phyloP scores from a whole-genome alignment of 495 filamentous ascomycete genomes.

The Tuber umbilicatum region DNA sequence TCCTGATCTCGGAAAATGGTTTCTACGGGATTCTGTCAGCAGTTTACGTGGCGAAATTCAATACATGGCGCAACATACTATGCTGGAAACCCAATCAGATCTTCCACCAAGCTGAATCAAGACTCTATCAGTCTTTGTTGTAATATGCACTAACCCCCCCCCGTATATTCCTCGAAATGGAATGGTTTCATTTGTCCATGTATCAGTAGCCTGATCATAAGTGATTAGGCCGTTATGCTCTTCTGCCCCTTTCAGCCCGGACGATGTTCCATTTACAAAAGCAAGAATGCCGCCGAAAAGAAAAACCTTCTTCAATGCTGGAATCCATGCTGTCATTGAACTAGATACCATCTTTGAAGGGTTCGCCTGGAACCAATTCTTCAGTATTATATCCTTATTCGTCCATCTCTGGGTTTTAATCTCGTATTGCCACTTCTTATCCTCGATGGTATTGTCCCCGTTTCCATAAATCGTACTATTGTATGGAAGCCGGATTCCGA shows the following conservation, averaged over 20 bases:
- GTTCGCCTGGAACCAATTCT: not conserved
- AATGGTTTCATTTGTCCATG: constrained; percentile 13
- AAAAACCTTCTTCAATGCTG: constrained; percentile 8
- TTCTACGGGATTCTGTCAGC: not conserved
- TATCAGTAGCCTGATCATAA: constrained; percentile 9
- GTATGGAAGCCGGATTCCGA: not conserved
- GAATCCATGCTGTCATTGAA: constrained; percentile 9
- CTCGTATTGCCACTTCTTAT: not conserved
- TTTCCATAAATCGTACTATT: not conserved
- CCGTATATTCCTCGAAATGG: not conserved
- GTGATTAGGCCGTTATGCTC: not conserved
- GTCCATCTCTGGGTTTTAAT: not conserved
- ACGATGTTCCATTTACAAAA: not conserved
- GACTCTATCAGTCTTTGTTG: constrained; percentile 6
- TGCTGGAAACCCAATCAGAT: not conserved
- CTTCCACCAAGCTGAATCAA: constrained; percentile 18
- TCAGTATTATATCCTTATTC: not conserved
- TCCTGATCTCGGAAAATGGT: constrained; percentile 8
- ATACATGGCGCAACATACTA: not conserved
- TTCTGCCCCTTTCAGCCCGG: not conserved
- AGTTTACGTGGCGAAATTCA: not conserved
- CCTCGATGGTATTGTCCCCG: not conserved
- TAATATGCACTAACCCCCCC: not conserved
- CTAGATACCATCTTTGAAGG: constrained; percentile 3
- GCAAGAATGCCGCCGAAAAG: not conserved